A percentile compares a stretch with the other conserved stretches of the same genome.
phyloP scores from a whole-genome alignment of 1,284 basidiomycete species.

The Boletus subluridellus region DNA sequence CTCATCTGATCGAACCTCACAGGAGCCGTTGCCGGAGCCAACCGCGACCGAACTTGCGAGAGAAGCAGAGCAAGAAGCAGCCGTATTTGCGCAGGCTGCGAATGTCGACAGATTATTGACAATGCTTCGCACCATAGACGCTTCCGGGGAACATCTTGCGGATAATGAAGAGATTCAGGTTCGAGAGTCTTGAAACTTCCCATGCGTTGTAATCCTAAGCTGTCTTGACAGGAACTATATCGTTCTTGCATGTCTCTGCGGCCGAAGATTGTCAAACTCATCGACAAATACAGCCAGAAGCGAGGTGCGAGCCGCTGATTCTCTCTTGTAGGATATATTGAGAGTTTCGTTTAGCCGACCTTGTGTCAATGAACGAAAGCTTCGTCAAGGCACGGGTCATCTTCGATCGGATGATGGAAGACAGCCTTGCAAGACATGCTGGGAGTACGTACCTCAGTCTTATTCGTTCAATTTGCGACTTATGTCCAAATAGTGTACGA shows the following conservation, averaged over 20 bases:
- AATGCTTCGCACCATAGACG: slow-evolving; percentile 77
- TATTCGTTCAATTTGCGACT: slow-evolving; percentile 9
- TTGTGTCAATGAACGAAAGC: slow-evolving; percentile 87
- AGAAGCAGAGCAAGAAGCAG: slow-evolving; percentile 87
- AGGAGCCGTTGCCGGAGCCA: slow-evolving; percentile 89
- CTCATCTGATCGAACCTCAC: slow-evolving; percentile 7
- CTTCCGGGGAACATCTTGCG: slow-evolving; percentile 79
- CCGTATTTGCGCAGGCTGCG: slow-evolving; percentile 79
- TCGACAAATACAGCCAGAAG: slow-evolving; percentile 97
- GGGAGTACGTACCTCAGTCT: slow-evolving; percentile 41
- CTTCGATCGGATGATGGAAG: slow-evolving; percentile 90
- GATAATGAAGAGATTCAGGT: slow-evolving; percentile 95
- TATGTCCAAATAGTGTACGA: slow-evolving; percentile 29
- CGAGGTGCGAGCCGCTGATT: slow-evolving; percentile 48
- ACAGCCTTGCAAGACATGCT: slow-evolving; percentile 75
- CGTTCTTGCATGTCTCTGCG: slow-evolving; percentile 84
- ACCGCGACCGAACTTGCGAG: slow-evolving; percentile 74
- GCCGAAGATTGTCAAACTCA: slow-evolving; percentile 93
- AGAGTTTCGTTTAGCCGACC: slow-evolving; percentile 55
- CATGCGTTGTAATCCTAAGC: background rate
- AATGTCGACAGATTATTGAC: slow-evolving; percentile 86
- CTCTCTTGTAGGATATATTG: slow-evolving; percentile 1
- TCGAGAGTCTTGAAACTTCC: slow-evolving; percentile 3
- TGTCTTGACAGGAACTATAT: slow-evolving; percentile 72
- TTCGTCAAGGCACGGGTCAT: slow-evolving; percentile 80